Base-by-base conservation (phyloP, 306 rosid genomes). In the Mimosa bimucronata region DNA sequence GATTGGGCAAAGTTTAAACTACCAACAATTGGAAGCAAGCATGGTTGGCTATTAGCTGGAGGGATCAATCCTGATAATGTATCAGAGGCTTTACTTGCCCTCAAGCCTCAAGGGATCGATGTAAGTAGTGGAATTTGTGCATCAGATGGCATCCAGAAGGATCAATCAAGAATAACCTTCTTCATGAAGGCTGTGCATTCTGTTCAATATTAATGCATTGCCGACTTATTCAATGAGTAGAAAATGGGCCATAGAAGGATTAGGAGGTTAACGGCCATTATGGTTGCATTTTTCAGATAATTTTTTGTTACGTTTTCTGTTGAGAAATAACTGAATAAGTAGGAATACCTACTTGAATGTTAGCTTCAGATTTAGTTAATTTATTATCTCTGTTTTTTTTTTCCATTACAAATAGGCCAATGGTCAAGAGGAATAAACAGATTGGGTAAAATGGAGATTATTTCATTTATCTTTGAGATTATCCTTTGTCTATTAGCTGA, bases 31-130 rank as follows among this genome's bases (percentile, higher is more conserved):
- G 80, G 84, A 81, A 91, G 99, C 91, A 95, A 91, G 78, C 48
- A 90, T 16, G 99, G 98, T n/a, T 92, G 97, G 97, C 97, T 94
- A 66, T 84, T 92, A 82, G 98, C 98, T 12, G 98, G 98, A 87
- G 98, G 97, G 61, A 86, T 94, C 81, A 87, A 79, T 77, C 92
- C 97, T 1, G 84, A 85, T 50, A 92, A 94, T 75, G 92, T 89
- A n/a, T 67, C 72, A 55, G 92, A 85, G 82, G 94, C 97, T 86
- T 67, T 93, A 71, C 85, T 88, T 42, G 73, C 83, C 53, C 97
- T 93, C 62, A 88, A 85, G 53, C 97, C 98, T 16, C 87, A 87
- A 69, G 98, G 98, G 21, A 86, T 91, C 75, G 98, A 94, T 89
- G 94, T 92, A 64, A 94, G 94, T 50, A 94, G 97, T 83, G 97